A percentile compares a stretch with the other conserved stretches of the same genome.
These are phyloP conservation scores for Coleophoma eucalyptorum DNA, from an alignment of 2,329 filamentous ascomycete genomes.

Conservation along the genomic window DNA sequence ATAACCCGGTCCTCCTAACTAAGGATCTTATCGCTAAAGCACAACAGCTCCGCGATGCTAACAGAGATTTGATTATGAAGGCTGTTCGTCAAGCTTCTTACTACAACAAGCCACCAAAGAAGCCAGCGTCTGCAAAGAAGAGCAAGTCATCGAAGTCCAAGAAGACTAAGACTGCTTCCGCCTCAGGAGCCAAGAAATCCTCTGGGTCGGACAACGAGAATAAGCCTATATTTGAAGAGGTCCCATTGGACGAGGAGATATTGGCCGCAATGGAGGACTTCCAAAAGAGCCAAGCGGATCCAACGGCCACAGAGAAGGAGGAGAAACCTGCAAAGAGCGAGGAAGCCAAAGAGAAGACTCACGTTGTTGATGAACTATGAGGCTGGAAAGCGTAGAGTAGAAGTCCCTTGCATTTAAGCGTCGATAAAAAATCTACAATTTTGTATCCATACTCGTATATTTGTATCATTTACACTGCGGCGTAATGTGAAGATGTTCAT, in stretches of 20 bases:
- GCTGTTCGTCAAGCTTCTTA: conserved; percentile 49
- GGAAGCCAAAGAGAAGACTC: background rate
- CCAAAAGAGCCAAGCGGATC: background rate
- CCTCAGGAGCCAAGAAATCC: conserved; percentile 31
- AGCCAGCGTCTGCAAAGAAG: conserved; percentile 32
- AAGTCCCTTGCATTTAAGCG: background rate
- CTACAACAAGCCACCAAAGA: conserved; percentile 19
- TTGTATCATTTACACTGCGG: too few relatives aligned
- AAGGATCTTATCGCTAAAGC: conserved; percentile 69
- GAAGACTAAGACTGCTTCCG: conserved; percentile 25
- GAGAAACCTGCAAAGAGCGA: background rate
- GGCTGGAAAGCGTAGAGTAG: background rate
- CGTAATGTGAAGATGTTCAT: too few relatives aligned
- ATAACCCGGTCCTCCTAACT: conserved; percentile 70
- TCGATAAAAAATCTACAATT: background rate
- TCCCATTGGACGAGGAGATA: conserved; percentile 43
- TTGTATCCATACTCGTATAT: too few relatives aligned
- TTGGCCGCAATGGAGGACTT: conserved; percentile 31
- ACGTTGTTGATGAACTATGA: background rate
- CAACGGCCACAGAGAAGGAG: background rate
- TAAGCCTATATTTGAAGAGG: conserved; percentile 32
- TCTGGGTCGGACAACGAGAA: conserved; percentile 33
- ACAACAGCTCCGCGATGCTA: conserved; percentile 67
- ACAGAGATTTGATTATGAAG: conserved; percentile 68
- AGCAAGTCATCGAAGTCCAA: conserved; percentile 17